Base-by-base conservation (phyloP, 2,329 filamentous ascomycete genomes). In the Trichoderma oligosporum region DNA sequence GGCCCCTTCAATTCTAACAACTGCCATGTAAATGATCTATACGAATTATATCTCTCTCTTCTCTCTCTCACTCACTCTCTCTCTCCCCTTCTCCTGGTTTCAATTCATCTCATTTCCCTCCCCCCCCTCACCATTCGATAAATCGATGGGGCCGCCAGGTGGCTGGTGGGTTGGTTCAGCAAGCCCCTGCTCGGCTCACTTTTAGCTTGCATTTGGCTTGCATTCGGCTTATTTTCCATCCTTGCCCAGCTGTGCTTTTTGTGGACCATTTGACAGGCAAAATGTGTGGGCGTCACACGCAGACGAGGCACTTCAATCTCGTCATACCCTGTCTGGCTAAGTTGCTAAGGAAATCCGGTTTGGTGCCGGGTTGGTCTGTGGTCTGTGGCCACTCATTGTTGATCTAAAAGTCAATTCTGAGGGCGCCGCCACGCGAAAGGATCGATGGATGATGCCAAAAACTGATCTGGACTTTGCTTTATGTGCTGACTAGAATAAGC, bases 71-170 rank as follows among this genome's bases (percentile, higher is more conserved):
- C 18, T 16, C 31, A 29, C 18, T 29, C 14, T 24, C 8, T 14
- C 25, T 42, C 31, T 48, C 9, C 44, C 36, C 35, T 18, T 39
- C 35, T 39, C 44, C 18, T 47, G 47, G 44, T 47, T 35, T 58
- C 45, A 58, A 31, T n/a, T 25, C 36, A 56, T 56, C 44, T 56
- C 53, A 56, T 56, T 56, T 56, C 53, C 53, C 53, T 56, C 48
- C 48, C 53, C 53, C 53, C 42, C 14, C n/a, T 41, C 53, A 56
- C 53, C 53, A 44, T 56, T 45, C 53, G 53, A 56, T 56, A 56
- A 47, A 14, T 53, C 39, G 27, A 53, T 33, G 38, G 49, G 35
- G 9, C 16, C 25, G 38, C 27, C 35, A n/a, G n/a, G 53, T 48
- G 35, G 53, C 39, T 47, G 25, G 44, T 41, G 52, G 52, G 7